Conservation (phyloP, 108 stramenopile genomes). For the Nannochloropsis oceanica region DNA sequence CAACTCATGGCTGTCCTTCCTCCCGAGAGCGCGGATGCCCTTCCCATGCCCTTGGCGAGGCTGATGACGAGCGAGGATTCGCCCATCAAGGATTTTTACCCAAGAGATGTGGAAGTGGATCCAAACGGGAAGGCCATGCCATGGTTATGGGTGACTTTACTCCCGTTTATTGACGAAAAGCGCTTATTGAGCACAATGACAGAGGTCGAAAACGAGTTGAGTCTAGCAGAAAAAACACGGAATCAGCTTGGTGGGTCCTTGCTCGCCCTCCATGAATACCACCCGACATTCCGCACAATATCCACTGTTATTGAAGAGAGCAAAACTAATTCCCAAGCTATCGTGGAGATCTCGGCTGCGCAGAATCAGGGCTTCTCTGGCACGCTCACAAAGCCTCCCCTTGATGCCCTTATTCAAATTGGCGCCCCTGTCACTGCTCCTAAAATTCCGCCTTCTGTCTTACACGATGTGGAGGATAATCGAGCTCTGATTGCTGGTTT, state of each 20-base stretch:
- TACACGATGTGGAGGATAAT: background rate
- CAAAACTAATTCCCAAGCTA: background rate
- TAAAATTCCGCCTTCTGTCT: background rate
- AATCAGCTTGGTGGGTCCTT: background rate
- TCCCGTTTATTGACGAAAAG: conserved; percentile 95
- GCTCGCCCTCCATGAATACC: background rate
- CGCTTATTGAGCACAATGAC: conserved; percentile 56
- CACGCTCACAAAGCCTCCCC: background rate
- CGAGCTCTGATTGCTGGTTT: background rate
- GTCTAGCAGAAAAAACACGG: background rate
- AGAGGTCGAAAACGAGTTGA: background rate
- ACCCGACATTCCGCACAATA: background rate
- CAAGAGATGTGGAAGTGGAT: conserved; percentile 67
- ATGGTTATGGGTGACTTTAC: conserved; percentile 93
- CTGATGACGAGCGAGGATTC: conserved; percentile 75
- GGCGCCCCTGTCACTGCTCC: background rate
- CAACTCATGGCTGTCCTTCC: conserved; percentile 96
- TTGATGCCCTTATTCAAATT: background rate
- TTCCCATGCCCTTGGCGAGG: conserved; percentile 71
- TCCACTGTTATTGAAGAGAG: no score
- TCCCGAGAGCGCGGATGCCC: conserved; percentile 72
- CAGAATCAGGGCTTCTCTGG: background rate
- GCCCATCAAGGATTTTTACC: conserved; percentile 93
- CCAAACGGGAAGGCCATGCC: conserved; percentile 97
- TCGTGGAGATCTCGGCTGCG: background rate